Base-by-base conservation (phyloP, 2,329 filamentous ascomycete species). In the Trichoderma sp. region DNA sequence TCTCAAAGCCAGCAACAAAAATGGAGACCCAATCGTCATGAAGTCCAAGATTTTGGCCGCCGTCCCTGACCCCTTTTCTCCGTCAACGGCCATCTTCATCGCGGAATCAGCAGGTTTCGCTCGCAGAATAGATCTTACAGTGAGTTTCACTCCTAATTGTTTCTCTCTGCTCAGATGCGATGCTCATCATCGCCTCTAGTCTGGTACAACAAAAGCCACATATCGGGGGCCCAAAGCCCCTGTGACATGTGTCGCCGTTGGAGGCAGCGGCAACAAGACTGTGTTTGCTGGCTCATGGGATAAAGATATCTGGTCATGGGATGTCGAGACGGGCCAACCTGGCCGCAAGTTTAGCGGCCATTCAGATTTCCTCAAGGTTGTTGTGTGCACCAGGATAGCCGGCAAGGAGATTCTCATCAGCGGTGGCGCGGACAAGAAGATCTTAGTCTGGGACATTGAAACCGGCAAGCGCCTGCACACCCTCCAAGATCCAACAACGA, bases 231-330 rank as follows among this genome's bases (percentile, higher is more conserved):
- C 94, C 21, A 87, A 86, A 57, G 91, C 93, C 4, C 96, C 96
- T 1, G 84, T 97, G 11, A 95, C 93, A 11, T 92, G 91, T 73
- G 80, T 97, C 33, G 88, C 91, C 19, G 83, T 93, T 43, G 89
- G 87, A 56, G 86, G 88, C 16, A 78, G 83, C 4, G 81, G 81
- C 31, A 84, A 83, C 70, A 80, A 79, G 62, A 91, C 86, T 1
- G 77, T 97, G 13, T 97, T 93, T 79, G 93, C 93, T 29, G 95
- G 94, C 40, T 96, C 91, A 70, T 99, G 96, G 96, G 95, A 99
- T 81, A 97, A 97, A 81, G 86, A 88, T 24, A 87, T 98, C 69
- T 97, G 94, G 90, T 92, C 91, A 37, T 97, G 93, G 92, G 86
- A 92, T 74, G 82, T 91, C 37, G 82, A 85, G 21, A 88, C 88